Percentiles rank a stretch among this genome's conserved stretches.
Evolutionary conservation across 768 basidiomycete genomes (phyloP).

Genomic region (Russula olivacea): DNA sequence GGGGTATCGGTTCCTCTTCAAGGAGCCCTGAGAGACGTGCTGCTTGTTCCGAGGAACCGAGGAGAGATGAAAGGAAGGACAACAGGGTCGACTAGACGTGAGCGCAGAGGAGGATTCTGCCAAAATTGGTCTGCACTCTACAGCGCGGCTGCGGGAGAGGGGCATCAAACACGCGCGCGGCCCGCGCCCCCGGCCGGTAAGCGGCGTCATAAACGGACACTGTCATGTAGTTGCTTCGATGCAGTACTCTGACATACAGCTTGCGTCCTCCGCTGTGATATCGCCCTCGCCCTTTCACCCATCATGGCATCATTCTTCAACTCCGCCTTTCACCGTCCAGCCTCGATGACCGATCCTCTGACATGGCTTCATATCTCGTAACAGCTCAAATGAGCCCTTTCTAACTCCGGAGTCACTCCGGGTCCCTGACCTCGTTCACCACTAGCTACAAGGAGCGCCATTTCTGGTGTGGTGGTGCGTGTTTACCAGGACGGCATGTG

Average conservation of each 20-base stretch:
- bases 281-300: neutral
- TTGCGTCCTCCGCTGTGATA: neutral
- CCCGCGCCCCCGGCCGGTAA: neutral
- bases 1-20: slow-evolving; percentile 19
- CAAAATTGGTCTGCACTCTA: neutral
- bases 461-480: neutral
- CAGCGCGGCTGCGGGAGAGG: neutral
- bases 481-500: neutral
- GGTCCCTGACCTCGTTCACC: neutral
- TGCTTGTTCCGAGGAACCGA: slow-evolving; percentile 12
- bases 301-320: too few relatives aligned
- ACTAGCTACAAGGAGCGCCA: neutral
- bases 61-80: neutral
- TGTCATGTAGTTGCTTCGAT: too few relatives aligned
- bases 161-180: neutral
- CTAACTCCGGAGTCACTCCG: neutral
- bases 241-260: too few relatives aligned
- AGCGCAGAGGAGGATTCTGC: neutral
- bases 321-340: neutral
- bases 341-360: neutral
- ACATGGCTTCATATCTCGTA: neutral
- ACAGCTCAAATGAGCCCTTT: neutral
- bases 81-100: slow-evolving; percentile 12
- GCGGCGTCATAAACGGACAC: too few relatives aligned
- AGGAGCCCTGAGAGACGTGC: neutral